Evolutionary conservation across 2,329 filamentous ascomycete species (phyloP).

Genomic region (Chrysoporthe deuterocubensis): DNA sequence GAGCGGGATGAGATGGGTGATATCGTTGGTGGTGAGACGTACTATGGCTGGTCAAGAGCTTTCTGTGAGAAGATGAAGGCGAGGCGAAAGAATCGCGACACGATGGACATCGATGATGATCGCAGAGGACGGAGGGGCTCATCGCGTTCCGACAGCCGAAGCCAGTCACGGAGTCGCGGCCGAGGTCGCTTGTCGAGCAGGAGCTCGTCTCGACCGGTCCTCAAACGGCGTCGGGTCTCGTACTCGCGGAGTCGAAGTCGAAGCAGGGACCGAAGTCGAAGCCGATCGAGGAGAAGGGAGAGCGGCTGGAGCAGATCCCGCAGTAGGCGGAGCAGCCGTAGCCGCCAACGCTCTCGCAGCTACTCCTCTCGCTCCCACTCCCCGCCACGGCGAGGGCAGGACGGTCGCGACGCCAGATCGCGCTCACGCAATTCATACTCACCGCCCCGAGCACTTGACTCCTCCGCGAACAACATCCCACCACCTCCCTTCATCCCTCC

Average conservation of each 20-base stretch:
- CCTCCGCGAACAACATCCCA: conserved; percentile 3
- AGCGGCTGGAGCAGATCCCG: conserved; percentile 10
- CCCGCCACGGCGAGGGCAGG: conserved; percentile 31
- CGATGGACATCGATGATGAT: conserved; percentile 31
- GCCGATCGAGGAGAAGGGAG: conserved; percentile 30
- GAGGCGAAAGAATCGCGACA: conserved; percentile 44
- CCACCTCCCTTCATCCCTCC: conserved; percentile 27
- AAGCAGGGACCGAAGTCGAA: conserved; percentile 30
- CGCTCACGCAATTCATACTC: conserved; percentile 33
- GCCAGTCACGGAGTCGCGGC: conserved; percentile 38
- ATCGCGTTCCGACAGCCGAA: conserved; percentile 37
- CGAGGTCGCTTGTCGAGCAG: conserved; percentile 39
- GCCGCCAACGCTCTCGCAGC: conserved; percentile 33
- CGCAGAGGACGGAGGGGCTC: conserved; percentile 43
- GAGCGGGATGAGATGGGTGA: conserved; percentile 69
- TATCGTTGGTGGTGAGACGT: conserved; percentile 69
- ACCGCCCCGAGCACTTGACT: conserved; percentile 13
- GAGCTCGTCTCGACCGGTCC: conserved; percentile 42
- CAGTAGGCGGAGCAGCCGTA: conserved; percentile 33
- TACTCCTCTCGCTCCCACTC: conserved; percentile 26
- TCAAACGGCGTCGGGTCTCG: conserved; percentile 47
- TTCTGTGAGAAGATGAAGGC: conserved; percentile 84
- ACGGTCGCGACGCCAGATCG: conserved; percentile 39
- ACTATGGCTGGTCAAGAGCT: conserved; percentile 83
- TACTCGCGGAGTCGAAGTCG: conserved; percentile 37